Conservation (phyloP, 2,329 filamentous ascomycete genomes). For the Cercospora beticola region DNA sequence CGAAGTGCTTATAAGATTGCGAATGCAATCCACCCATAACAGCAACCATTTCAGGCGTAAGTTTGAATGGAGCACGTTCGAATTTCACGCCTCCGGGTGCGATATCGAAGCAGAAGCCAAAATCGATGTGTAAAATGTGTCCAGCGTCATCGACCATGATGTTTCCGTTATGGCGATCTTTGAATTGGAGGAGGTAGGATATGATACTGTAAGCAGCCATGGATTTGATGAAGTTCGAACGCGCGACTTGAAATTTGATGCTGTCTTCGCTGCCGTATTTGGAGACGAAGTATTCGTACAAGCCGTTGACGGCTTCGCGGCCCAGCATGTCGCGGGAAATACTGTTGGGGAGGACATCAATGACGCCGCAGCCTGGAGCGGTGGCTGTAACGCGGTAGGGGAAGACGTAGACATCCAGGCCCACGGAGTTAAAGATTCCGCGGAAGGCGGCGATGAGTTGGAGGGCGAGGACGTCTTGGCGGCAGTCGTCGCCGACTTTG, state of each 20-base stretch:
- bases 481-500: conserved; percentile 98
- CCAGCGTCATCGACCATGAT: conserved; percentile 99
- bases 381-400: conserved; percentile 97
- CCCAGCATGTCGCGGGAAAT: conserved; percentile 99
- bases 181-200: conserved; percentile 95
- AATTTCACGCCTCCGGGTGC: conserved; percentile 96
- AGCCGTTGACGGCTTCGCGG: conserved; percentile 92
- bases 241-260: conserved; percentile 88
- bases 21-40: conserved; percentile 89
- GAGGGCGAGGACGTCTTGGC: conserved; percentile 91
- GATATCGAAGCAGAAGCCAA: conserved; percentile 99
- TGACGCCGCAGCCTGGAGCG: conserved; percentile 94
- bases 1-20: conserved; percentile 92
- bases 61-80: conserved; percentile 96
- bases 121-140: conserved; percentile 97
- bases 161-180: conserved; percentile 98
- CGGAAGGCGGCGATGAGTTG: conserved; percentile 98
- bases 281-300: conserved; percentile 97
- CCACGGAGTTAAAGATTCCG: conserved; percentile 92
- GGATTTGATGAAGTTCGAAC: conserved; percentile 96
- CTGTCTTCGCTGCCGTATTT: conserved; percentile 98
- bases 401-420: conserved; percentile 94
- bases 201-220: conserved; percentile 99
- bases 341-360: conserved; percentile 95
- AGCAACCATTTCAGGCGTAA: conserved; percentile 96